phyloP scores from a whole-genome alignment of 2,329 filamentous ascomycete species.

The Myrmaecium sp. region DNA sequence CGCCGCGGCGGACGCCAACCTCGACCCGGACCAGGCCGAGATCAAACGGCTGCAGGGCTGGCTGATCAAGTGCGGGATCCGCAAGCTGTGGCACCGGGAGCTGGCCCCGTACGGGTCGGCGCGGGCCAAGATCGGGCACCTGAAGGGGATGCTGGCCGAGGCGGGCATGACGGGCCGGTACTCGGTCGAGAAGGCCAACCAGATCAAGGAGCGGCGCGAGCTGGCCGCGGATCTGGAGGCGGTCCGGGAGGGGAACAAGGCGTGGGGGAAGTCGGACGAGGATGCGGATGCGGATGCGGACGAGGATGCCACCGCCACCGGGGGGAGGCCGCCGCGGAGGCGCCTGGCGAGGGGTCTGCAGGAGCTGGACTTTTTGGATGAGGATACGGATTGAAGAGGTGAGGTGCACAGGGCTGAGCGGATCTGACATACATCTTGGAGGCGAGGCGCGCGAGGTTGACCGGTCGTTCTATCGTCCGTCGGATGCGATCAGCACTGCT shows the following conservation, averaged over 20 bases:
- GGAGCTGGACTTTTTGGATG: constrained; percentile 6
- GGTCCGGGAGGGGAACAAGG: constrained; percentile 63
- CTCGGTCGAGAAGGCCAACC: constrained; percentile 63
- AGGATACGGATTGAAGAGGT: constrained; percentile 5
- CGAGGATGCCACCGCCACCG: too few species aligned
- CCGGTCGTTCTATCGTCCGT: too few species aligned
- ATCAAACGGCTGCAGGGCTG: constrained; percentile 80
- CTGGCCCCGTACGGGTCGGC: constrained; percentile 57
- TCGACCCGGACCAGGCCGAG: constrained; percentile 52
- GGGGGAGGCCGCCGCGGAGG: constrained; percentile 6
- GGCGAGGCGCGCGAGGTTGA: too few species aligned
- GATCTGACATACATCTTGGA: too few species aligned
- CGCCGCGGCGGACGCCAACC: constrained; percentile 13
- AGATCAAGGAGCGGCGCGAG: constrained; percentile 79
- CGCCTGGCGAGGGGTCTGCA: constrained; percentile 7
- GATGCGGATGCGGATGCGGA: constrained; percentile 10
- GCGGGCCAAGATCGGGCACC: constrained; percentile 66
- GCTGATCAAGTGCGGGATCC: constrained; percentile 76
- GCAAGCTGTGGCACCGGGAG: constrained; percentile 81
- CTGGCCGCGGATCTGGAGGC: constrained; percentile 69
- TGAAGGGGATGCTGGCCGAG: constrained; percentile 63
- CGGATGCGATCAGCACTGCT: too few species aligned
- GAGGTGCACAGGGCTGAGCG: too few species aligned
- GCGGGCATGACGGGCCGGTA: constrained; percentile 80
- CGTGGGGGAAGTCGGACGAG: constrained; percentile 45